Evolutionary conservation across 805 yeast species (phyloP), one percentile per base, ranked within the genome.

Genomic region (Tetrapisispora phaffii): DNA sequence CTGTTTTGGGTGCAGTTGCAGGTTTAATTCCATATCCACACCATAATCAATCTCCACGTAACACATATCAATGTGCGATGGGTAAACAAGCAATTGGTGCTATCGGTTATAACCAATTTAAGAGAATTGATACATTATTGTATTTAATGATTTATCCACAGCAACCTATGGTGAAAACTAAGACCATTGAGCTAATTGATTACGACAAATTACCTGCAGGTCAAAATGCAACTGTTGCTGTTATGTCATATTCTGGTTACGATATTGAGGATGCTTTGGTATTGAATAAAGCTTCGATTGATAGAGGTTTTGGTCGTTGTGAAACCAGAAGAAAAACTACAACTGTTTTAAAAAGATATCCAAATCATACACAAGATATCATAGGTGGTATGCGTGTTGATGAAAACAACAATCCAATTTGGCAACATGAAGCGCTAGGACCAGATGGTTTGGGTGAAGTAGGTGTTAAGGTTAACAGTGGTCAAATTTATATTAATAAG

Each of bases 81-180:
- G 98, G 98, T 79, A 93, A 93, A 68, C 98, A 93, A 70, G 98
- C 98, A n/a, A 90, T 93, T 66, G 98, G 98, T 55, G 97, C 97
- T 2, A 93, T 93, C 67, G 96, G 95, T 10, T 93, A 93, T 64
- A 93, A 93, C 65, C 98, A 93, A 68, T 85, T 93, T 69, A 77
- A 87, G 61, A 81, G 98, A 65, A 90, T 93, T 53, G 98, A 93
- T 60, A 93, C 98, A 1, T 68, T 93, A 59, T 71, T 93, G 52
- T 93, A 93, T 60, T 72, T 93, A 52, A 85, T 93, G 96, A 95
- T 88, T n/a, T 93, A 93, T 61, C 98, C 98, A 4, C 97, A 93
- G 67, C 97, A 93, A 63, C 98, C 98, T 0, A 86, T 93, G 97
- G 98, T 93, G 23, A 93, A 93, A 69, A 88, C 97, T 4, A 86